Base-by-base conservation (phyloP, 2,329 filamentous ascomycete species). In the Coniella vitis region DNA sequence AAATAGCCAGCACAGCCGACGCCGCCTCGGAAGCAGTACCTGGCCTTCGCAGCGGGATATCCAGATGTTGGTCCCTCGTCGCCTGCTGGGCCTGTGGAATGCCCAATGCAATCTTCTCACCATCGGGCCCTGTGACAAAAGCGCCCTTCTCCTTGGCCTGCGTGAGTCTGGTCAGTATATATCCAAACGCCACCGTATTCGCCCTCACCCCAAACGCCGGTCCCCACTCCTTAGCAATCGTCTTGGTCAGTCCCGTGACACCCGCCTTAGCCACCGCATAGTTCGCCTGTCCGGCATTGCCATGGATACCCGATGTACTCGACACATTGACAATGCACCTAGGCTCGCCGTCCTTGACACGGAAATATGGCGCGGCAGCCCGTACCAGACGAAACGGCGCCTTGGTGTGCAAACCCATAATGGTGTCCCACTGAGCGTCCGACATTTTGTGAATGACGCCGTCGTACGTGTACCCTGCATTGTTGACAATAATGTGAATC, bases 401-500 rank as follows among this genome's bases (percentile, higher is more conserved):
- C 12, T 87, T 93, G 63, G 79, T 83, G 74, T 95, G 90, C 41
- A 95, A 75, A 19, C 84, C 81, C 25, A 95, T 70, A 64, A 95
- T 95, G 44, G 85, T 90, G 54, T 93, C 85, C 87, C 87, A 94
- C 74, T 94, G 88, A 71, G 87, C 87, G 72, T 94, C 87, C 14
- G 83, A 86, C 74, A 89, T 91, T 75, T 93, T 94, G 74, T 94
- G 87, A 57, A 94, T 89, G 35, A 94, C 88, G 7, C 85, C 90
- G 65, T 95, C 90, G 87, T 89, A 95, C 1, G 90, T 95, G 69
- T 88, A 94, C 37, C 88, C 89, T 1, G 89, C 90, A 64, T 95
- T 95, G 69, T 95, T 94, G 52, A 95, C 86, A 49, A 95, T 84
- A 63, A 93, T 86, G 66, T 95, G 86, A 54, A 95, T 90, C 73